Evolutionary conservation across 2,329 filamentous ascomycete genomes (phyloP), one percentile per base, ranked within the genome.

Genomic region (Parastagonospora nodorum): DNA sequence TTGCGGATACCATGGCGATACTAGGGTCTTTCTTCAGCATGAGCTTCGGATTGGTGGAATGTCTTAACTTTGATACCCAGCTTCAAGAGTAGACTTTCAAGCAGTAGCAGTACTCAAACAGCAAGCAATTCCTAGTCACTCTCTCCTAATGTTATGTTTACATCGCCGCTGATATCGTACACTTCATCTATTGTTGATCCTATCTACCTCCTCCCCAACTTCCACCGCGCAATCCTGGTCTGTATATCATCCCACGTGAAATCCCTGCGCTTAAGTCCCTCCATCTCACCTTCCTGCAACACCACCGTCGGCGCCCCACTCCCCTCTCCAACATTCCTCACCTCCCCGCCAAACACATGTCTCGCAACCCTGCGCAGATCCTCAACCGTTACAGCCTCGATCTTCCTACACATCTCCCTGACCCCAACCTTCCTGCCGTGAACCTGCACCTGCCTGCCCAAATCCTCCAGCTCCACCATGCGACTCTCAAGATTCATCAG

Each of bases 401-500:
- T 99, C 69, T 87, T 86, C 43, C 79, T 79, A 69, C 93, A 96
- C 93, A 99, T 97, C 71, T 97, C 92, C 60, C 85, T 85, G 7
- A 97, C 92, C 1, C 93, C 89, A 6, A 97, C 85, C 78, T 97
- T 96, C 60, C 86, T 84, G 16, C 93, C 94, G 71, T 97, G 92
- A n/a, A 97, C 90, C 78, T 97, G 94, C 9, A 99, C 91, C 73
- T 97, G 93, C 56, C 94, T 81, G 16, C 94, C 94, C 0, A 99
- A 82, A 72, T 99, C 94, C 76, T 99, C 94, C 6, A 99, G 83
- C 78, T 97, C 94, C 8, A 99, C 92, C 92, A 99, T 97, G 53
- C 94, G 84, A 62, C 87, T 92, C 78, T 99, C 94, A 27, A 99
- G 84, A 76, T 99, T 99, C 94, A 99, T 99, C 42, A 99, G 83